Evolutionary conservation across 345 rosid species (phyloP).

Genomic region (Rhizophora mangle): DNA sequence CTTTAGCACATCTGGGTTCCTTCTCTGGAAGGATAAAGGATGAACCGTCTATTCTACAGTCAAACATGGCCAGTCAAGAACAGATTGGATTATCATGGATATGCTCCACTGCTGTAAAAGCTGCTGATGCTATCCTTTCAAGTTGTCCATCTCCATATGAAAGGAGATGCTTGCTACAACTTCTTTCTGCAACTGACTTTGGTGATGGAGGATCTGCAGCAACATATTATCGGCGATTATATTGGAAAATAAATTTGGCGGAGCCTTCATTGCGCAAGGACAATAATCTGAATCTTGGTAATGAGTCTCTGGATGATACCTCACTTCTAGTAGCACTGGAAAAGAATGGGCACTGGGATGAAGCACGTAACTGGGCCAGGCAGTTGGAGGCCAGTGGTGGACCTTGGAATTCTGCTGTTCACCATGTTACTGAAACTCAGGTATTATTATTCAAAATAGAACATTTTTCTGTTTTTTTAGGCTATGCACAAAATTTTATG

Average conservation of each 20-base stretch:
- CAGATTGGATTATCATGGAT: slow-evolving; percentile 72
- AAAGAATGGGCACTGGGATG: slow-evolving; percentile 87
- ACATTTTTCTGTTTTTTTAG: not conserved
- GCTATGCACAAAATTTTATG: not conserved
- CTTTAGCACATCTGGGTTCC: slow-evolving; percentile 96
- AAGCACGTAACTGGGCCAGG: slow-evolving; percentile 97
- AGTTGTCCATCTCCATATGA: slow-evolving; percentile 97
- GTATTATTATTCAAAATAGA: slow-evolving; percentile 30
- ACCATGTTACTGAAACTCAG: slow-evolving; percentile 96
- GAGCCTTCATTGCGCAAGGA: slow-evolving; percentile 81
- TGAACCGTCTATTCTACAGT: slow-evolving; percentile 50
- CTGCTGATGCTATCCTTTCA: slow-evolving; percentile 85
- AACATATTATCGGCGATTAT: slow-evolving; percentile 60
- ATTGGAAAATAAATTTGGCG: slow-evolving; percentile 94
- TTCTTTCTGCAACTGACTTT: slow-evolving; percentile 88
- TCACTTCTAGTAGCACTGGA: slow-evolving; percentile 81
- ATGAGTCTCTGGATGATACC: slow-evolving; percentile 83
- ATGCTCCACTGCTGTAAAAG: slow-evolving; percentile 80
- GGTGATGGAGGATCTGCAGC: slow-evolving; percentile 93
- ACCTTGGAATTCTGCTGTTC: slow-evolving; percentile 78
- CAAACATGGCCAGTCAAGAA: slow-evolving; percentile 60
- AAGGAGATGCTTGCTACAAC: slow-evolving; percentile 85
- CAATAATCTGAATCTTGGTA: slow-evolving; percentile 64
- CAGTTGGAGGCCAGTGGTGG: slow-evolving; percentile 88
- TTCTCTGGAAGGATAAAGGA: slow-evolving; percentile 87